Conservation (phyloP, 257 asterid species). For the Nicotiana sylvestris region DNA sequence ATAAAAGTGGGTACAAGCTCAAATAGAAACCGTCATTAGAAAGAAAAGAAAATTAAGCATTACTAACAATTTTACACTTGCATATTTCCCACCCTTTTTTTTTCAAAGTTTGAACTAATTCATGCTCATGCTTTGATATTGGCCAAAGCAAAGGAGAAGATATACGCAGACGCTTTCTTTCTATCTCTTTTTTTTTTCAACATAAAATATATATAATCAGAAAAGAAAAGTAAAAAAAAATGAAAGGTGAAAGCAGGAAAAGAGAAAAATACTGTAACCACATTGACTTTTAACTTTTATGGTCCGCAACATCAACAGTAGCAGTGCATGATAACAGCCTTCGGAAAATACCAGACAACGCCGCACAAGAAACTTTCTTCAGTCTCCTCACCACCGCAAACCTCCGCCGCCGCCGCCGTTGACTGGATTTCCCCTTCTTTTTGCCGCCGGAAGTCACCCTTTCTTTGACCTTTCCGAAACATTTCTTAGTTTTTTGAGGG, state of each 20-base stretch:
- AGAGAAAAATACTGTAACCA: background rate
- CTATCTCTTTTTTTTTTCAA: too few relatives aligned
- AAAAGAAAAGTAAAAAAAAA: background rate
- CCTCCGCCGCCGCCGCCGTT: slow-evolving; percentile 15
- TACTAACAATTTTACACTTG: background rate
- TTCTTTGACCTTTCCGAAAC: slow-evolving; percentile 43
- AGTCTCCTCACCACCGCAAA: slow-evolving; percentile 23
- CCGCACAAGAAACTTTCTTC: slow-evolving; percentile 42
- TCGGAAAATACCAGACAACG: slow-evolving; percentile 41
- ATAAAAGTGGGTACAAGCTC: too few relatives aligned
- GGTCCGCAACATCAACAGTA: slow-evolving; percentile 44
- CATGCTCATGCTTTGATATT: background rate
- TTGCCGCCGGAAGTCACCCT: slow-evolving; percentile 26
- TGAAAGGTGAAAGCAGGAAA: background rate
- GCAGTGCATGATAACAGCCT: slow-evolving; percentile 50
- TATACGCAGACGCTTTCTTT: background rate
- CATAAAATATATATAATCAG: background rate
- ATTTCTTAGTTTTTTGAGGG: slow-evolving; percentile 52
- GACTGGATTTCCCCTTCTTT: slow-evolving; percentile 12
- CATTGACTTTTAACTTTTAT: background rate
- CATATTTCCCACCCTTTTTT: background rate
- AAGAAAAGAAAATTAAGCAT: background rate
- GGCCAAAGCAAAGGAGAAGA: background rate
- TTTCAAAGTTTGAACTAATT: background rate
- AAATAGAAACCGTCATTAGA: too few relatives aligned